These are phyloP conservation scores for Erysiphe neolycopersici DNA, from an alignment of 2,329 filamentous ascomycete species.

Conservation along the genomic window DNA sequence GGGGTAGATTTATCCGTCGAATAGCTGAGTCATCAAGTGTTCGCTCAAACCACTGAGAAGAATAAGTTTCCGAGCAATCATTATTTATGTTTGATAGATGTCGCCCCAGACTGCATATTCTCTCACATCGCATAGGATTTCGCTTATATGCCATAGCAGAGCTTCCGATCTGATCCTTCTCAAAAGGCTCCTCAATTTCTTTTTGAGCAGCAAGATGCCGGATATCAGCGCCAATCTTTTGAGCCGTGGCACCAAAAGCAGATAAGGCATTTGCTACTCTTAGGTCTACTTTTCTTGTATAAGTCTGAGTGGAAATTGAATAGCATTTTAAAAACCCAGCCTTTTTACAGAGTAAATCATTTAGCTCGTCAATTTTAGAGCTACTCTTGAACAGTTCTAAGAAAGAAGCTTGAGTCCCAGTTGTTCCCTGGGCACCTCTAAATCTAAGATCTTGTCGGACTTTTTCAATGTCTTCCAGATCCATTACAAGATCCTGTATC, in stretches of 20 bases:
- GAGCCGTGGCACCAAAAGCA: conserved; percentile 52
- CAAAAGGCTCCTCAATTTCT: conserved; percentile 66
- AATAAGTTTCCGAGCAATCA: conserved; percentile 28
- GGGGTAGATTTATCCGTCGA: conserved; percentile 33
- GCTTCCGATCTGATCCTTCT: conserved; percentile 48
- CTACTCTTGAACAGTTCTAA: conserved; percentile 23
- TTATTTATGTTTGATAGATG: conserved; percentile 16
- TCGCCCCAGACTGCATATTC: conserved; percentile 20
- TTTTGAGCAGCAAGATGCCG: conserved; percentile 49
- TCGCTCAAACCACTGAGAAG: conserved; percentile 37
- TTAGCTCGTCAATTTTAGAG: conserved; percentile 25
- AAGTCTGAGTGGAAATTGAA: conserved; percentile 33
- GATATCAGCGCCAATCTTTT: conserved; percentile 50
- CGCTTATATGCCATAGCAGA: conserved; percentile 27
- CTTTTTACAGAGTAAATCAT: conserved; percentile 27
- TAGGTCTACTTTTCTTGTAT: conserved; percentile 60
- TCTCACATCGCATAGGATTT: conserved; percentile 23
- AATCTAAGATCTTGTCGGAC: conserved; percentile 44
- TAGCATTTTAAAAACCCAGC: conserved; percentile 24
- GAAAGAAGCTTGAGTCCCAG: conserved; percentile 34
- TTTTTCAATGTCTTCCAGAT: conserved; percentile 45
- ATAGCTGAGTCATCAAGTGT: conserved; percentile 51
- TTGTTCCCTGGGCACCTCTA: conserved; percentile 37
- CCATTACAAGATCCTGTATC: conserved; percentile 51
- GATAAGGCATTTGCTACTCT: conserved; percentile 56